Conservation (phyloP, 208 protist species). For the Leishmania arabica region DNA sequence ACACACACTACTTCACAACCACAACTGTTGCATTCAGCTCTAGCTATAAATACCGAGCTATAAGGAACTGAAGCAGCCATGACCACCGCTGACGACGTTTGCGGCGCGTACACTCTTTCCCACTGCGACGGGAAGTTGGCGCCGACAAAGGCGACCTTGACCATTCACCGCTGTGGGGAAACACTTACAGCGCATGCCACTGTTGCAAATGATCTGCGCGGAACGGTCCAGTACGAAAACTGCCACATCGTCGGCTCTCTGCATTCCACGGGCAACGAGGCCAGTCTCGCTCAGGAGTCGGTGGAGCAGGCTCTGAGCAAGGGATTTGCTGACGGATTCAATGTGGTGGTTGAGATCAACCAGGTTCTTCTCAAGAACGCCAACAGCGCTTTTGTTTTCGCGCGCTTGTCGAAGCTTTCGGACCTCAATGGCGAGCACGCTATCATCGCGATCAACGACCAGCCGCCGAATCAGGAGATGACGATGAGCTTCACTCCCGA, state of each 20-base stretch:
- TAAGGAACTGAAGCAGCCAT: constrained; percentile 11
- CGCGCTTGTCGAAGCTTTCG: constrained; percentile 34
- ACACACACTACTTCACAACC: background rate
- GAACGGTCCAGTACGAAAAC: constrained; percentile 36
- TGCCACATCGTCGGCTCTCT: constrained; percentile 43
- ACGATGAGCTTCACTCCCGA: constrained; percentile 45
- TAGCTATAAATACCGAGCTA: background rate
- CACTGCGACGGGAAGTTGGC: constrained; percentile 48
- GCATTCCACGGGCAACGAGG: constrained; percentile 41
- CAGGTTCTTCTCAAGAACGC: constrained; percentile 60
- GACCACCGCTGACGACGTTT: constrained; percentile 47
- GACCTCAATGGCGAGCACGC: constrained; percentile 65
- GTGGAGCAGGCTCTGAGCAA: constrained; percentile 49
- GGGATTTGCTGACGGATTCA: constrained; percentile 58
- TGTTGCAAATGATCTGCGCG: constrained; percentile 55
- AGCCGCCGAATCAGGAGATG: constrained; percentile 48
- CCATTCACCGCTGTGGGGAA: constrained; percentile 36
- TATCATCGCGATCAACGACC: constrained; percentile 54
- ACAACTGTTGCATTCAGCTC: background rate
- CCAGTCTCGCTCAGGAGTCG: constrained; percentile 39
- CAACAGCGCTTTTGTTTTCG: constrained; percentile 44
- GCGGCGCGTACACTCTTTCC: constrained; percentile 50
- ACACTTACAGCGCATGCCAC: constrained; percentile 34
- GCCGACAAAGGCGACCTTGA: constrained; percentile 34
- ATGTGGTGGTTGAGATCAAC: constrained; percentile 33